Conservation (phyloP, 2,329 filamentous ascomycete genomes). For the Pseudocercospora fijiensis region DNA sequence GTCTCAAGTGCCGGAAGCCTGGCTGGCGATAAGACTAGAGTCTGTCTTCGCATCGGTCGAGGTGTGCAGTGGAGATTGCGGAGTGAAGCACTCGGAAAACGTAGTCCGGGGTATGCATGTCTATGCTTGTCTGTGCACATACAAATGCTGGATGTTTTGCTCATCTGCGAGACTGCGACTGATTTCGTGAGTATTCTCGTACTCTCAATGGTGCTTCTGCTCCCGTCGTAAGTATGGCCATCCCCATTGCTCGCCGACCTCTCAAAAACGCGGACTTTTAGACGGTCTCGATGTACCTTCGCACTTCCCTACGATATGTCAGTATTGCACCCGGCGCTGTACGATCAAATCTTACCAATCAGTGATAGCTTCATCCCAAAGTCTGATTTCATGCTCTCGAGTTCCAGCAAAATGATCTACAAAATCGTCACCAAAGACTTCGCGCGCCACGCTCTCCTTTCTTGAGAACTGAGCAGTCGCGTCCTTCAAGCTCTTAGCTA, state of each 20-base stretch:
- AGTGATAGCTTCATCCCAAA: slow-evolving; percentile 95
- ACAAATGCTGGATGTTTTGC: neutral
- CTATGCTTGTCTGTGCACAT: neutral
- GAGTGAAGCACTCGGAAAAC: slow-evolving; percentile 1
- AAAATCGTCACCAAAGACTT: slow-evolving; percentile 92
- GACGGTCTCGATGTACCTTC: slow-evolving; percentile 43
- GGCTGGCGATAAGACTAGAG: neutral
- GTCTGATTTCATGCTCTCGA: slow-evolving; percentile 80
- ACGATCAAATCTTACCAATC: slow-evolving; percentile 70
- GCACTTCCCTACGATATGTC: slow-evolving; percentile 38
- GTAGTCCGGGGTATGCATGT: neutral
- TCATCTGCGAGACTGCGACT: neutral
- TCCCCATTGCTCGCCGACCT: neutral
- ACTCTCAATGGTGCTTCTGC: neutral
- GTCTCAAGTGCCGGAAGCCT: neutral
- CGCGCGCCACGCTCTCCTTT: slow-evolving; percentile 80
- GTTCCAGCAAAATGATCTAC: slow-evolving; percentile 95
- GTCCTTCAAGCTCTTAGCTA: slow-evolving; percentile 83
- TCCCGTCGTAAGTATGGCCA: neutral
- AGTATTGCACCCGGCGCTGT: slow-evolving; percentile 8
- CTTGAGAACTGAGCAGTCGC: slow-evolving; percentile 76
- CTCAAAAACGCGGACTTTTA: slow-evolving; percentile 18
- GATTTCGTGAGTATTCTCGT: neutral
- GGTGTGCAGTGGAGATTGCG: neutral
- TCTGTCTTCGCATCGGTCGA: neutral